Evolutionary conservation across 495 filamentous ascomycete genomes (phyloP).

Genomic region (Xylaria acuta): DNA sequence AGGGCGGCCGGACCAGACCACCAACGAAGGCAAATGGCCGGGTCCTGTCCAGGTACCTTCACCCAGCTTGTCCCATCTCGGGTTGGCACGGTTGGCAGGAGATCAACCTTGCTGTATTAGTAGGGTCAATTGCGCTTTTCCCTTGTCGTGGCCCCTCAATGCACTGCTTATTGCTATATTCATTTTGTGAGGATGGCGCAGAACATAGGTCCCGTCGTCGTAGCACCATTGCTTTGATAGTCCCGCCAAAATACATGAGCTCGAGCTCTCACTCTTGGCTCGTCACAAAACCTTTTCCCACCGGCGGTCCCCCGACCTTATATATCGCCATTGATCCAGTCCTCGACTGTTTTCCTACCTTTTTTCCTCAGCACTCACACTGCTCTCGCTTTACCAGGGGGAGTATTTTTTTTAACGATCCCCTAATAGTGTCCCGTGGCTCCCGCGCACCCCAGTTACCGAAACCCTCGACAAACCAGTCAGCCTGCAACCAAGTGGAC

Average conservation of each 20-base stretch:
- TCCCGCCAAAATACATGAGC: slow-evolving; percentile 19
- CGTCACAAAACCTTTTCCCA: background rate
- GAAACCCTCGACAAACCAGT: slow-evolving; percentile 24
- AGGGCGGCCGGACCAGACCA: slow-evolving; percentile 11
- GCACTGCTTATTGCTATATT: slow-evolving; percentile 4
- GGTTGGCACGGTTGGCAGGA: slow-evolving; percentile 14
- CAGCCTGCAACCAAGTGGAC: slow-evolving; percentile 27
- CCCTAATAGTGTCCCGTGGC: slow-evolving; percentile 27
- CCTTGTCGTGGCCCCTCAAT: slow-evolving; percentile 14
- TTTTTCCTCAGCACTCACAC: slow-evolving; percentile 5
- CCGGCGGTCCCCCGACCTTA: slow-evolving; percentile 10
- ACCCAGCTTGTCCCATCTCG: slow-evolving; percentile 19
- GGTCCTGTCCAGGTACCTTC: slow-evolving; percentile 14
- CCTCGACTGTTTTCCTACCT: background rate
- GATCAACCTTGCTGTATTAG: slow-evolving; percentile 14
- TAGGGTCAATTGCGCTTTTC: slow-evolving; percentile 22
- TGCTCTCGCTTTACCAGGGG: background rate
- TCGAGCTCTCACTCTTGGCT: slow-evolving; percentile 5
- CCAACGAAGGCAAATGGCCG: slow-evolving; percentile 9
- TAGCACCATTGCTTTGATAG: slow-evolving; percentile 10
- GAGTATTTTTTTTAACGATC: slow-evolving; percentile 26
- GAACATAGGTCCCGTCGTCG: slow-evolving; percentile 2
- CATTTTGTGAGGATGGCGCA: slow-evolving; percentile 16
- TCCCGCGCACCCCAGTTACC: slow-evolving; percentile 21
- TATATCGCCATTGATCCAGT: slow-evolving; percentile 10